Percentiles rank a stretch among this genome's conserved stretches.
These are phyloP conservation scores for Chamaenerion angustifolium DNA, from an alignment of 345 rosid genomes.

Conservation along the genomic window DNA sequence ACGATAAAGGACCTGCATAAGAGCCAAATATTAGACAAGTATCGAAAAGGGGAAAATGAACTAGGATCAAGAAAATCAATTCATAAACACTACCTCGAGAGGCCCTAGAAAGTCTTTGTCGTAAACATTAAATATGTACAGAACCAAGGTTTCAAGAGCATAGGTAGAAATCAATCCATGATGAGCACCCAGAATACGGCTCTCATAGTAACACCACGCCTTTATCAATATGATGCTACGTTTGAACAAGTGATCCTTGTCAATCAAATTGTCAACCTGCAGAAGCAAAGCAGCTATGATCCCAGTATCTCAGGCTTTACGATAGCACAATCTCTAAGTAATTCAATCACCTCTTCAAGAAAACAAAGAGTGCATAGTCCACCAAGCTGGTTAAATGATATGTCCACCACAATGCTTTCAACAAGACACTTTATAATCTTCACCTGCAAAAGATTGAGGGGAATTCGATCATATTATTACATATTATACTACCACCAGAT, in stretches of 20 bases:
- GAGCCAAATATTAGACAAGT: slow-evolving; percentile 11
- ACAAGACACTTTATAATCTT: slow-evolving; percentile 94
- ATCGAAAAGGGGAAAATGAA: slow-evolving; percentile 2
- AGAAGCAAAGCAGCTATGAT: slow-evolving; percentile 1
- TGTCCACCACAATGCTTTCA: slow-evolving; percentile 94
- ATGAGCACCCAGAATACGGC: slow-evolving; percentile 98
- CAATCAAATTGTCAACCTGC: slow-evolving; percentile 81
- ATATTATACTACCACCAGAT: background rate
- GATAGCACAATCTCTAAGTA: background rate
- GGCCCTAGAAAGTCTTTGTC: slow-evolving; percentile 88
- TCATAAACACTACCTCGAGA: slow-evolving; percentile 54
- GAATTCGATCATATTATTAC: background rate
- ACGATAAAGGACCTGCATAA: slow-evolving; percentile 69
- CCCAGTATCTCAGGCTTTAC: slow-evolving; percentile 6
- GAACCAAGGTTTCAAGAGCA: slow-evolving; percentile 94
- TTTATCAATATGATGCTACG: slow-evolving; percentile 91
- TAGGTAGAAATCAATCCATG: slow-evolving; percentile 98
- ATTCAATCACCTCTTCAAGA: slow-evolving; percentile 76
- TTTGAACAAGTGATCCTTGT: slow-evolving; percentile 79
- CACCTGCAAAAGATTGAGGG: slow-evolving; percentile 40
- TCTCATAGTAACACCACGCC: slow-evolving; percentile 99
- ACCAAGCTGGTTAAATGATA: slow-evolving; percentile 96
- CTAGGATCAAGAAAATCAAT: slow-evolving; percentile 7
- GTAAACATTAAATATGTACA: slow-evolving; percentile 92
- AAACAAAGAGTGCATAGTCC: slow-evolving; percentile 97